These are phyloP conservation scores for Carnegiea gigantea DNA, from an alignment of 179 eudicot genomes.

Conservation along the genomic window DNA sequence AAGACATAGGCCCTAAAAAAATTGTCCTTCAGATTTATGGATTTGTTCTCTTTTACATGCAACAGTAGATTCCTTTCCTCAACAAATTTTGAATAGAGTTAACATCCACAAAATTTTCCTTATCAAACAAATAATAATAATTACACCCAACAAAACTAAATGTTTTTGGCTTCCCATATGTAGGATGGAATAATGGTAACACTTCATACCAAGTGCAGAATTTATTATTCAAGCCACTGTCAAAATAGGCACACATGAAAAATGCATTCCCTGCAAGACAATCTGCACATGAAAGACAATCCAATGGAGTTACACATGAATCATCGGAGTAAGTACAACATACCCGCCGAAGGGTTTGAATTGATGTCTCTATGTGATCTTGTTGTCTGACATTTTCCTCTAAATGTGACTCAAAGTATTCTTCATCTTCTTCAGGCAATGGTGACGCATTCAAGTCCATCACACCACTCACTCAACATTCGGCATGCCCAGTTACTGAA, in stretches of 20 bases:
- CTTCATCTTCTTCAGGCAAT: constrained; percentile 76
- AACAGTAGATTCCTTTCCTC: too few species aligned
- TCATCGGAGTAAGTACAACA: not conserved
- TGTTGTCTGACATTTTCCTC: constrained; percentile 48
- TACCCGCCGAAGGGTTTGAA: constrained; percentile 75
- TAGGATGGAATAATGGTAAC: not conserved
- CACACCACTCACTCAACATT: constrained; percentile 26
- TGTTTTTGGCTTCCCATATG: not conserved
- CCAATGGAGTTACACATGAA: not conserved
- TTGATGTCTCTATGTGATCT: constrained; percentile 60
- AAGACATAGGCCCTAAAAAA: too few species aligned
- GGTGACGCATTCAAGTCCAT: constrained; percentile 68
- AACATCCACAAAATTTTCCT: too few species aligned
- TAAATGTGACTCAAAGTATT: constrained; percentile 42
- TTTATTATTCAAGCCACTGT: not conserved
- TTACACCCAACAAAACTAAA: too few species aligned
- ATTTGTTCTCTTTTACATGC: too few species aligned
- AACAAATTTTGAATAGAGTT: too few species aligned
- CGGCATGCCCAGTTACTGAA: constrained; percentile 16
- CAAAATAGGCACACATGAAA: not conserved
- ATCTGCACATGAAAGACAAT: not conserved
- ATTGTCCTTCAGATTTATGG: too few species aligned
- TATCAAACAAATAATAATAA: too few species aligned
- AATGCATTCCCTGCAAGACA: not conserved
- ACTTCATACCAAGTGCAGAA: not conserved